Conservation (phyloP, 164 flowering plant genomes). For the Brasenia schreberi region DNA sequence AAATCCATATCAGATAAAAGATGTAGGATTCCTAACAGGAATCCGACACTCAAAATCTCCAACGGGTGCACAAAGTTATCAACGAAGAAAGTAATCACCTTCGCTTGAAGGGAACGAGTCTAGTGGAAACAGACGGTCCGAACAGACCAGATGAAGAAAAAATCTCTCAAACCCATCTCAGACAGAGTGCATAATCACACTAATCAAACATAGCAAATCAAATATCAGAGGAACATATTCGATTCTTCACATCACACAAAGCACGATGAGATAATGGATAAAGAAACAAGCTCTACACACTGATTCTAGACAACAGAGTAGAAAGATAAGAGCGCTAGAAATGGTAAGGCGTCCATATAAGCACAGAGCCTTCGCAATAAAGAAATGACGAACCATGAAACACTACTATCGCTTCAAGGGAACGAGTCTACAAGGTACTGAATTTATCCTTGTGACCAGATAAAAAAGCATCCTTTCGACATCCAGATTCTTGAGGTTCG, state of each 20-base stretch:
- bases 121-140: neutral
- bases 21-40: neutral
- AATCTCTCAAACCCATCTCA: neutral
- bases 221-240: too few relatives aligned
- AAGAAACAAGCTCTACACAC: neutral
- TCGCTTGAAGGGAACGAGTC: constrained; percentile 10
- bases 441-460: constrained; percentile 18
- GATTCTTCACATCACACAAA: neutral
- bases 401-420: constrained; percentile 8
- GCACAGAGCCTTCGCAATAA: too few relatives aligned
- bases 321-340: neutral
- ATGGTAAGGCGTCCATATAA: too few relatives aligned
- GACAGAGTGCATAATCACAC: neutral
- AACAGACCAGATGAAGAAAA: constrained; percentile 9
- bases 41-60: neutral
- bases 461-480: constrained; percentile 23
- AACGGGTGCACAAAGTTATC: neutral
- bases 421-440: constrained; percentile 17
- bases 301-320: too few relatives aligned
- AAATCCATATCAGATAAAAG: neutral
- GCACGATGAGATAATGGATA: neutral
- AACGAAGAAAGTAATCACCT: neutral
- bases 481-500: too few relatives aligned
- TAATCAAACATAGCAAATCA: neutral
- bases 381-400: neutral